phyloP scores from a whole-genome alignment of 257 asterid species.

The Mentha longifolia region DNA sequence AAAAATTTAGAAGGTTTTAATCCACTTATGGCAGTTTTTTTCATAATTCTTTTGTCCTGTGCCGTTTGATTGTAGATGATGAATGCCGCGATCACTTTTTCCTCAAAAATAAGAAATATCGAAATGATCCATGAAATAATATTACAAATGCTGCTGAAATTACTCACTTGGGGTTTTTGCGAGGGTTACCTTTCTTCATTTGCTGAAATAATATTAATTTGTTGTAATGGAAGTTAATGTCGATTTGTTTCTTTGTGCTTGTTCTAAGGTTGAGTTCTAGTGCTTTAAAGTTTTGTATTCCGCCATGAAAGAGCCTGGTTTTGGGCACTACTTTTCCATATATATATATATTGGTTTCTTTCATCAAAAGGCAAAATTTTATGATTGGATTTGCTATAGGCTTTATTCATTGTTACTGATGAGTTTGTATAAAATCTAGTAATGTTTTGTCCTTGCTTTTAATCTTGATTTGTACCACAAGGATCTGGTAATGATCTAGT shows the following conservation, averaged over 20 bases:
- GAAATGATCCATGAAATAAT: slow-evolving; percentile 25
- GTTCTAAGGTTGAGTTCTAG: not conserved
- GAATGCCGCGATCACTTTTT: not conserved
- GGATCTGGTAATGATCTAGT: slow-evolving; percentile 14
- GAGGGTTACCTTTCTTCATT: slow-evolving; percentile 30
- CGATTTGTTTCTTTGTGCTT: not conserved
- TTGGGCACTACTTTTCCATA: not conserved
- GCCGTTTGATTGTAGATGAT: slow-evolving; percentile 34
- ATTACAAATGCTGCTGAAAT: slow-evolving; percentile 34
- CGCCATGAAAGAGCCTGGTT: too few species aligned
- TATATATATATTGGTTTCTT: slow-evolving; percentile 4
- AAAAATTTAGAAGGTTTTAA: slow-evolving; percentile 28
- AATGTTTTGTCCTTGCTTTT: not conserved
- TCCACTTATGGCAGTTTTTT: slow-evolving; percentile 24
- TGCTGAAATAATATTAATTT: too few species aligned
- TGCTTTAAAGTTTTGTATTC: not conserved
- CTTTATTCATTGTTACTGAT: not conserved
- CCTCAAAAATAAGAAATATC: not conserved
- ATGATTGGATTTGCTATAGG: slow-evolving; percentile 15
- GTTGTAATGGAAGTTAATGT: not conserved
- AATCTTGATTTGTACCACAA: slow-evolving; percentile 6
- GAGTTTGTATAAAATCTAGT: slow-evolving; percentile 6
- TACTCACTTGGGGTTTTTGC: slow-evolving; percentile 36
- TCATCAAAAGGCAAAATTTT: slow-evolving; percentile 7
- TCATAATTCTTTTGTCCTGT: slow-evolving; percentile 27